A percentile compares a stretch with the other conserved stretches of the same genome.
Evolutionary conservation across 129 eudicot genomes (phyloP).

Genomic region (Oenanthe sinensis): DNA sequence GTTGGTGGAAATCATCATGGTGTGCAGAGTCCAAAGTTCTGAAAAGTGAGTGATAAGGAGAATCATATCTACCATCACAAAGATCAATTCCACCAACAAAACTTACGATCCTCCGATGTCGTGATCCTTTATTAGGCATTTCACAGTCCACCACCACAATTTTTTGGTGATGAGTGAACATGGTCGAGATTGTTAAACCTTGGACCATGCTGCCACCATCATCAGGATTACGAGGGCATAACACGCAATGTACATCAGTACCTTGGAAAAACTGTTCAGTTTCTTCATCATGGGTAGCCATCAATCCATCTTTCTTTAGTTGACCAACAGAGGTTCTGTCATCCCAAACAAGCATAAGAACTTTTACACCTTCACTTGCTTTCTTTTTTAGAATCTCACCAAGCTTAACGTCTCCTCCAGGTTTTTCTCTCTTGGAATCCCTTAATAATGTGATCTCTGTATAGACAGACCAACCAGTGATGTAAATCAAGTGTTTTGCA

Average conservation of each 20-base stretch:
- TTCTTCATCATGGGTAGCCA: conserved; percentile 82
- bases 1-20: conserved; percentile 70
- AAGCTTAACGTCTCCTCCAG: conserved; percentile 63
- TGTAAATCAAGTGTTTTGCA: conserved; percentile 62
- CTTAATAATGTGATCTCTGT: conserved; percentile 62
- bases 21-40: conserved; percentile 70
- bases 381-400: conserved; percentile 81
- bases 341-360: conserved; percentile 70
- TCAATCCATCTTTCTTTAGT: conserved; percentile 64
- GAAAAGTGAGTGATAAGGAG: conserved; percentile 66
- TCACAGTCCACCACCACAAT: conserved; percentile 56
- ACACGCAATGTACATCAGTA: conserved; percentile 50
- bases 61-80: conserved; percentile 72
- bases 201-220: conserved; percentile 70
- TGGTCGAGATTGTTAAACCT: conserved; percentile 63
- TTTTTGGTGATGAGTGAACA: conserved; percentile 87
- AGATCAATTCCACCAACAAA: conserved; percentile 81
- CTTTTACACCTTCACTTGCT: conserved; percentile 66
- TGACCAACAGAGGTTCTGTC: conserved; percentile 56
- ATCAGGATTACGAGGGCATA: conserved; percentile 79
- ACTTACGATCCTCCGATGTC: conserved; percentile 53
- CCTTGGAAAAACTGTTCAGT: conserved; percentile 48
- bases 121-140: conserved; percentile 44
- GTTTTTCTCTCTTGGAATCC: conserved; percentile 59
- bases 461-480: conserved; percentile 80